Conservation (phyloP, 495 filamentous ascomycete species). For the Penicillium tannophilum region DNA sequence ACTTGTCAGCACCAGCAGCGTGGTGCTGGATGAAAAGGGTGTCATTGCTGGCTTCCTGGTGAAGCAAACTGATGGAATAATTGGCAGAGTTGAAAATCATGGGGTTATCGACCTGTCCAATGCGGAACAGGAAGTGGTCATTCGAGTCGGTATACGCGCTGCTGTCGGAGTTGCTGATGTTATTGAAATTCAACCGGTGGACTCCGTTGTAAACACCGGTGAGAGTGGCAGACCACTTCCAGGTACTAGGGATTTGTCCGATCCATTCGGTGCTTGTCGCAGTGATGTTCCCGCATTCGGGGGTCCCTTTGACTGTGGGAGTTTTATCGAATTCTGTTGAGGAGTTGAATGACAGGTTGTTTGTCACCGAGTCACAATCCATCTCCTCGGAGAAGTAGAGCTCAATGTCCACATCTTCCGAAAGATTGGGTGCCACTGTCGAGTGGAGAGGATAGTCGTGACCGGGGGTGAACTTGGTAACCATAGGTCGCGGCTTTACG, state of each 20-base stretch:
- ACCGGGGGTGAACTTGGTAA: conserved; percentile 64
- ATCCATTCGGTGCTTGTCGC: conserved; percentile 30
- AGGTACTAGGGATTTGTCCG: conserved; percentile 56
- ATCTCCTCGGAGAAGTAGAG: conserved; percentile 64
- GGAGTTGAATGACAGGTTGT: conserved; percentile 53
- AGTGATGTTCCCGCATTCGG: conserved; percentile 42
- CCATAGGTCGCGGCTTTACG: conserved; percentile 56
- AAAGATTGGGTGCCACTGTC: conserved; percentile 39
- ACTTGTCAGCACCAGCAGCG: conserved; percentile 64
- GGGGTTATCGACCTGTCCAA: conserved; percentile 59
- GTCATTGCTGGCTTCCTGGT: conserved; percentile 36
- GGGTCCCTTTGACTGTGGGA: conserved; percentile 41
- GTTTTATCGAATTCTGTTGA: conserved; percentile 48
- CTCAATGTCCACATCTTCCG: conserved; percentile 51
- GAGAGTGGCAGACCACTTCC: conserved; percentile 54
- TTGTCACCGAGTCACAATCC: conserved; percentile 59
- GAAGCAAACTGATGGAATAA: conserved; percentile 57
- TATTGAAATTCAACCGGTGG: conserved; percentile 61
- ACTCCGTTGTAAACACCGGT: conserved; percentile 65
- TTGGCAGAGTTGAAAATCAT: conserved; percentile 61
- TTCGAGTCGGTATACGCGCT: conserved; percentile 43
- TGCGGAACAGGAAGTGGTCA: conserved; percentile 60
- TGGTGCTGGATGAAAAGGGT: conserved; percentile 57
- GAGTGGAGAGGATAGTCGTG: conserved; percentile 63
- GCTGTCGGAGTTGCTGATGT: conserved; percentile 42